These are phyloP conservation scores for Pyricularia sp. DNA, from an alignment of 2,329 filamentous ascomycete genomes.

Conservation along the genomic window DNA sequence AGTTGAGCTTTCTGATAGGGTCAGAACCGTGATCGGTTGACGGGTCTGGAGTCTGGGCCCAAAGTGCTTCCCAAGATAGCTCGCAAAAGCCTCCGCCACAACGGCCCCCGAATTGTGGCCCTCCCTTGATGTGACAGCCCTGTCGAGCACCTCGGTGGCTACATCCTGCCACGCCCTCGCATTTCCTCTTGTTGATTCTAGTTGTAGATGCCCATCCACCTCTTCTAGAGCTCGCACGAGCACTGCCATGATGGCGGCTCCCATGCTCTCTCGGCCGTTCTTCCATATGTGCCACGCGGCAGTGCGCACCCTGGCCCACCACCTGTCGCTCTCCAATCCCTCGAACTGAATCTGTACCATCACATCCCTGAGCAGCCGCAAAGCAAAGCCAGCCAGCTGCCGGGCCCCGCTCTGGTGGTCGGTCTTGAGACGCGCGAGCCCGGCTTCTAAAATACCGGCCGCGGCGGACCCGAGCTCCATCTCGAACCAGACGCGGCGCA, in stretches of 20 bases:
- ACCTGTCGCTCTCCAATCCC: constrained; percentile 22
- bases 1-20: constrained; percentile 54
- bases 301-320: constrained; percentile 48
- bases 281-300: constrained; percentile 56
- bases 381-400: constrained; percentile 44
- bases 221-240: constrained; percentile 35
- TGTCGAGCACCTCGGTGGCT: constrained; percentile 11
- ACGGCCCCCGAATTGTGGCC: constrained; percentile 13
- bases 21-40: constrained; percentile 39
- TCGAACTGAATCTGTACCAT: constrained; percentile 16
- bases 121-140: constrained; percentile 10
- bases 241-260: constrained; percentile 44
- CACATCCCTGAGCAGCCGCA: constrained; percentile 39
- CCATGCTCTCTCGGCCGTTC: constrained; percentile 58
- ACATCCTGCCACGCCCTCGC: constrained; percentile 8
- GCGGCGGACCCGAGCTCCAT: constrained; percentile 36
- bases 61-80: constrained; percentile 25
- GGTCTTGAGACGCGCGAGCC: constrained; percentile 37
- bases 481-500: constrained; percentile 51
- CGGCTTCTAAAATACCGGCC: constrained; percentile 31
- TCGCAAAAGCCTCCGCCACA: constrained; percentile 21
- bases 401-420: constrained; percentile 52
- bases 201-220: constrained; percentile 17
- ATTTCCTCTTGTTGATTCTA: constrained; percentile 9
- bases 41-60: constrained; percentile 8